Evolutionary conservation across 2,329 filamentous ascomycete species (phyloP).

Genomic region (Tolypocladium ovalisporum): DNA sequence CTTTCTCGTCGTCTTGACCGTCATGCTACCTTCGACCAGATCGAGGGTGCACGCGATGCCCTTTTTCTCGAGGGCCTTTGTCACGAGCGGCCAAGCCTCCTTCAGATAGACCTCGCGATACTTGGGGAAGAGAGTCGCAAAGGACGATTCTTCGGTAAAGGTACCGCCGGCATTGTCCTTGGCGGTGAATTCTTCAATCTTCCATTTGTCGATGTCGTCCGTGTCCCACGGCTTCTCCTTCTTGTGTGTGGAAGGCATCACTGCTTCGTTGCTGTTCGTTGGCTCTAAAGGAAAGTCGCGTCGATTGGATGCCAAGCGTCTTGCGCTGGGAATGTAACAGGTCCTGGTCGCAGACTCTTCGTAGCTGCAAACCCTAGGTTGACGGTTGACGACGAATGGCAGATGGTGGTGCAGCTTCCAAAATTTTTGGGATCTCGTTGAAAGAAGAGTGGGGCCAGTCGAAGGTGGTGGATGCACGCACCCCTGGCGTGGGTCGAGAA

Average conservation of each 20-base stretch:
- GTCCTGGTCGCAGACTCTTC: background rate
- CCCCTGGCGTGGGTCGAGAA: background rate
- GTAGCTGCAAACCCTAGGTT: background rate
- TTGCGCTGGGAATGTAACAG: background rate
- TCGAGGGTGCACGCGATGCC: conserved; percentile 89
- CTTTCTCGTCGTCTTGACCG: conserved; percentile 85
- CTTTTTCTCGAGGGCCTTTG: conserved; percentile 71
- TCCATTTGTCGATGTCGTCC: conserved; percentile 96
- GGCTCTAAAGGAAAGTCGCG: background rate
- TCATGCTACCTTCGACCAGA: conserved; percentile 92
- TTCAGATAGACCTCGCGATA: conserved; percentile 92
- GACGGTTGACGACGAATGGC: too few species aligned
- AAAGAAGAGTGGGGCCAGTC: background rate
- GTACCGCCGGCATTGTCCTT: conserved; percentile 77
- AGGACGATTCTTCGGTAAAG: conserved; percentile 88
- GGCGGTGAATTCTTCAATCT: conserved; percentile 75
- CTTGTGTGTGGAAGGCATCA: conserved; percentile 82
- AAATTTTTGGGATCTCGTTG: background rate
- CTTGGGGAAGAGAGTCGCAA: conserved; percentile 81
- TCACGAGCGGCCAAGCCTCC: conserved; percentile 87
- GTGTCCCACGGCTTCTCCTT: conserved; percentile 92
- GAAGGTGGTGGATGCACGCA: background rate
- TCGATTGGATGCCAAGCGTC: background rate
- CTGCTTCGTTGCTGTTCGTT: background rate
- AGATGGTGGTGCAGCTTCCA: background rate